A percentile compares a stretch with the other conserved stretches of the same genome.
Evolutionary conservation across 78 protist genomes (phyloP).

Genomic region (Dictyostelium brefeldianum): DNA sequence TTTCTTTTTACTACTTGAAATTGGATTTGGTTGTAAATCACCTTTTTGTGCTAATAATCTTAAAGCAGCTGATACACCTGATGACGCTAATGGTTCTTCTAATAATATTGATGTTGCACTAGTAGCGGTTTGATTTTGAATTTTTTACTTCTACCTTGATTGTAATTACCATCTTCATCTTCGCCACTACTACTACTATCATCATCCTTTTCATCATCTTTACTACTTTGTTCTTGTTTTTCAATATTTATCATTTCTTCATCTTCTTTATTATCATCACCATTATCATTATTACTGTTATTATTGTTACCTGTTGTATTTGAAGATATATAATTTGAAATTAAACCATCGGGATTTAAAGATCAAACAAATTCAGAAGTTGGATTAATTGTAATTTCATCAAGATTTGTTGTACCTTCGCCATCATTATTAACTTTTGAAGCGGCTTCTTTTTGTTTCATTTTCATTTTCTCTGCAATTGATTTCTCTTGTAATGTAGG

Average conservation of each 20-base stretch:
- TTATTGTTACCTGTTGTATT: background rate
- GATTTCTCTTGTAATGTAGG: background rate
- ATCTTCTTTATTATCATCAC: background rate
- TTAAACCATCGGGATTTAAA: slow-evolving; percentile 56
- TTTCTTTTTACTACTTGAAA: slow-evolving; percentile 19
- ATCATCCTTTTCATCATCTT: slow-evolving; percentile 3
- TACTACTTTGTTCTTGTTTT: background rate
- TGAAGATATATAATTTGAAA: slow-evolving; percentile 20
- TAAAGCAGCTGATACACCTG: slow-evolving; percentile 56
- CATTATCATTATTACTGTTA: background rate
- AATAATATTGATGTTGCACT: background rate
- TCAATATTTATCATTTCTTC: slow-evolving; percentile 1
- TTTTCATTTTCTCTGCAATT: slow-evolving; percentile 14
- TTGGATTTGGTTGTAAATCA: slow-evolving; percentile 27
- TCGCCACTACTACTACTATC: background rate
- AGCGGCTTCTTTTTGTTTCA: too few species aligned
- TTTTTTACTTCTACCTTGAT: background rate
- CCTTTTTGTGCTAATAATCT: slow-evolving; percentile 60
- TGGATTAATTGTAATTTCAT: slow-evolving; percentile 30
- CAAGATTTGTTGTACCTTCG: background rate
- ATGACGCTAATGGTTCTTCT: slow-evolving; percentile 72
- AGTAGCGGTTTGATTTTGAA: too few species aligned
- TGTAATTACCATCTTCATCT: background rate
- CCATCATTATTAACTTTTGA: too few species aligned
- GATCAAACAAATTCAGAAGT: slow-evolving; percentile 52